phyloP scores from a whole-genome alignment of 164 flowering plant genomes.

The Piper longum region DNA sequence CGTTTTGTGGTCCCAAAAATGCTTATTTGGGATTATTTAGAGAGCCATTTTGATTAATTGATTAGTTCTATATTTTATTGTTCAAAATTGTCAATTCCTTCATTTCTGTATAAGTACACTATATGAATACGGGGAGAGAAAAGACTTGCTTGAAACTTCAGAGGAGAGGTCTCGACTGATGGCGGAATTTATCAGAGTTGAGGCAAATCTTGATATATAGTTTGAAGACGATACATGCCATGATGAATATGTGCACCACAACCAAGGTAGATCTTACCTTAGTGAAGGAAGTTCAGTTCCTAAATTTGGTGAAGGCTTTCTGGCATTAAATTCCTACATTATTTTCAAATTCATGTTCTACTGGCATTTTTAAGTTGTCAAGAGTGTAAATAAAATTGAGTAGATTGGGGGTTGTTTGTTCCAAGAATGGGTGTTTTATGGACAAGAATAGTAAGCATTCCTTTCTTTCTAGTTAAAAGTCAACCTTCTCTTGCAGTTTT shows the following conservation, averaged over 20 bases:
- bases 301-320: neutral
- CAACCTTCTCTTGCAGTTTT: no score
- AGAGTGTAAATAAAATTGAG: no score
- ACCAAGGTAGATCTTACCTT: neutral
- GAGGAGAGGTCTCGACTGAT: slow-evolving; percentile 28
- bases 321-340: neutral
- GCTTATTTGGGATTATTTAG: neutral
- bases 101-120: slow-evolving; percentile 17
- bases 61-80: neutral
- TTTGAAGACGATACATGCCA: slow-evolving; percentile 5
- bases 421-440: no score
- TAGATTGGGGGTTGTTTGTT: no score
- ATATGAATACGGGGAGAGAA: slow-evolving; percentile 27
- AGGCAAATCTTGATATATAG: slow-evolving; percentile 24
- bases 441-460: no score
- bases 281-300: neutral
- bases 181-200: slow-evolving; percentile 27
- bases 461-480: no score
- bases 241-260: slow-evolving; percentile 2
- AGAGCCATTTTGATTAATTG: no score
- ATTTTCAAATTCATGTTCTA: neutral
- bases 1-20: neutral
- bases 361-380: no score
- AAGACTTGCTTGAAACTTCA: slow-evolving; percentile 27
- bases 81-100: neutral